Percentiles rank a stretch among this genome's conserved stretches.
phyloP scores from a whole-genome alignment of 176 grass and related monocot species.

The Oryza coarctata region DNA sequence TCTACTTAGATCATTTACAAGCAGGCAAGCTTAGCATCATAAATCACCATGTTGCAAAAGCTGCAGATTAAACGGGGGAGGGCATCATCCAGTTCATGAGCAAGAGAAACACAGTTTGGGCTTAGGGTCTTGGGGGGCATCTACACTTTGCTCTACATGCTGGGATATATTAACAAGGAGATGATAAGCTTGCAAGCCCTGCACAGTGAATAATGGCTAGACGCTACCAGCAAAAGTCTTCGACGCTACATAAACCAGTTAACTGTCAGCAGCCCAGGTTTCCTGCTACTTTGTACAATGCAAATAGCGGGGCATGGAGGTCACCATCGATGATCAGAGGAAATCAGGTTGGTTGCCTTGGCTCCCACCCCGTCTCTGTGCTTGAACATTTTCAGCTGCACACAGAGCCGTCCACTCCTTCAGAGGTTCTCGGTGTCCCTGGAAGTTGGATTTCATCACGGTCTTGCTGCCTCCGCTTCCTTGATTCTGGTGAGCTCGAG shows the following conservation, averaged over 20 bases:
- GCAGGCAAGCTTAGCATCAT: slow-evolving; percentile 6
- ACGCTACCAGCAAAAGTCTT: neutral
- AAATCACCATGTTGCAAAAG: neutral
- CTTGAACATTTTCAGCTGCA: slow-evolving; percentile 54
- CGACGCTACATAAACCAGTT: slow-evolving; percentile 11
- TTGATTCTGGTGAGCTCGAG: slow-evolving; percentile 33
- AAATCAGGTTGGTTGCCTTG: slow-evolving; percentile 32
- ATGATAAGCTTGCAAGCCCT: neutral
- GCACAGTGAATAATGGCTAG: neutral
- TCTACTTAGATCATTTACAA: too few species aligned
- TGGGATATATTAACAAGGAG: neutral
- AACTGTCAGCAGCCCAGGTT: neutral
- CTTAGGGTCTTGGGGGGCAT: neutral
- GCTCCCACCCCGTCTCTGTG: slow-evolving; percentile 42
- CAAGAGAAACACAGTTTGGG: neutral
- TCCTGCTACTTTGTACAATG: slow-evolving; percentile 35
- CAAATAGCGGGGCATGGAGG: neutral
- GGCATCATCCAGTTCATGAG: neutral
- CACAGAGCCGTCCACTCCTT: slow-evolving; percentile 39
- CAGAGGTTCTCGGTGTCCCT: slow-evolving; percentile 24
- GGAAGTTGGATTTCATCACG: neutral
- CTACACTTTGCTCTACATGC: neutral
- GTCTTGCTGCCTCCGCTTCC: slow-evolving; percentile 8
- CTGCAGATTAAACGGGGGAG: slow-evolving; percentile 3
- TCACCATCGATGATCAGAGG: neutral